A percentile compares a stretch with the other conserved stretches of the same genome.
These are phyloP conservation scores for Ulvella scutata DNA, from an alignment of 139 green algal species.

Conservation along the genomic window DNA sequence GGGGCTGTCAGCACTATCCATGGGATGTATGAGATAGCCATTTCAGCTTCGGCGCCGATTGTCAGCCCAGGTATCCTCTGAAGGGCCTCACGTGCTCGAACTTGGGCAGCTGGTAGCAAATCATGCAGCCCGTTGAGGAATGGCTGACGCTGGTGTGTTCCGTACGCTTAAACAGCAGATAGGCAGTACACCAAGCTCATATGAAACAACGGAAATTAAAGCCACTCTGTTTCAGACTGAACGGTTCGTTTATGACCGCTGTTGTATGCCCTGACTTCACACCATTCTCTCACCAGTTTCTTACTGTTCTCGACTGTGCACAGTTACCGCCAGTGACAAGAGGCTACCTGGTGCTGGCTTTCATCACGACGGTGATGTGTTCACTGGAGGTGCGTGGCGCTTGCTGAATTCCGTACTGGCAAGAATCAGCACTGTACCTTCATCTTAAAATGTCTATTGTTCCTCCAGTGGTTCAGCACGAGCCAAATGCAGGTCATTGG, in stretches of 20 bases:
- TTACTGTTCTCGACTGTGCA: neutral
- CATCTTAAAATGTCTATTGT: neutral
- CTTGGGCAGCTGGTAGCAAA: no score
- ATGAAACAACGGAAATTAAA: neutral
- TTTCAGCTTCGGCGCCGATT: no score
- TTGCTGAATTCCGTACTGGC: neutral
- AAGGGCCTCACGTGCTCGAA: no score
- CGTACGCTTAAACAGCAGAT: neutral
- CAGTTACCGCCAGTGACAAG: constrained; percentile 85
- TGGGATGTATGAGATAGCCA: no score
- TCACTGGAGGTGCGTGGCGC: constrained; percentile 67
- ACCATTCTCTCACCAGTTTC: neutral
- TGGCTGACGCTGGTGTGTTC: neutral
- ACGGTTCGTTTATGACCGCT: neutral
- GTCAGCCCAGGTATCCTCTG: no score
- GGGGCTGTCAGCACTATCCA: no score
- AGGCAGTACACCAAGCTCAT: neutral
- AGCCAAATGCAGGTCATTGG: constrained; percentile 65
- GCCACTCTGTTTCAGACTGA: neutral
- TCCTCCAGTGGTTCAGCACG: neutral
- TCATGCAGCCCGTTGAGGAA: neutral
- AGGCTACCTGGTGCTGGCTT: constrained; percentile 84
- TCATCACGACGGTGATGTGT: constrained; percentile 84
- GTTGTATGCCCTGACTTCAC: neutral
- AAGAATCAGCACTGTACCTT: neutral